Evolutionary conservation across 306 rosid genomes (phyloP).

Genomic region (Vachellia pachyceras): DNA sequence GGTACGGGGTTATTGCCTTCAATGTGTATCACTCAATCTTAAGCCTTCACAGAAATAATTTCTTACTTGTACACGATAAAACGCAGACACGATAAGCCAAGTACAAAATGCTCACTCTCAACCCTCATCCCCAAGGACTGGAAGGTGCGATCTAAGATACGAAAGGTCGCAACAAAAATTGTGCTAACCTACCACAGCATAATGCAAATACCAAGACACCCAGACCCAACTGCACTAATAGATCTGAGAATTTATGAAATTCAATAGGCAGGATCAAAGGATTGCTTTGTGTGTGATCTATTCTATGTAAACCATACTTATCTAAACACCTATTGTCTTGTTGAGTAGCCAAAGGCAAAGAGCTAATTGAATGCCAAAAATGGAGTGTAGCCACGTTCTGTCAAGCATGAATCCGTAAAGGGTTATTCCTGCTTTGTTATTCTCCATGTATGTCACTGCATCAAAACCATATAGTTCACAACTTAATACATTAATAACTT

Average conservation of each 20-base stretch:
- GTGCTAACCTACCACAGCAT: neutral
- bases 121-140: neutral
- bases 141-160: neutral
- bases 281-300: slow-evolving; percentile 5
- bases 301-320: neutral
- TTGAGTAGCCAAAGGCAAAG: slow-evolving; percentile 91
- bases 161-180: neutral
- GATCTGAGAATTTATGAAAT: neutral
- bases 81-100: neutral
- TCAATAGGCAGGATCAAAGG: neutral
- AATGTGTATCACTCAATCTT: neutral
- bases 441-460: slow-evolving; percentile 90
- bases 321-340: slow-evolving; percentile 68
- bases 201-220: neutral
- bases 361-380: slow-evolving; percentile 79
- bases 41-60: neutral
- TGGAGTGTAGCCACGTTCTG: slow-evolving; percentile 89
- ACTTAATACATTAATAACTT: neutral
- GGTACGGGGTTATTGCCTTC: too few species aligned
- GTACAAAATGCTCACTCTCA: neutral
- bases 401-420: slow-evolving; percentile 87
- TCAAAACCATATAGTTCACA: slow-evolving; percentile 11
- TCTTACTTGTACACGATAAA: neutral
- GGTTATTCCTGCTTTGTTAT: slow-evolving; percentile 84
- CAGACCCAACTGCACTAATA: slow-evolving; percentile 1